Percentiles rank a stretch among this genome's conserved stretches.
Evolutionary conservation across 805 yeast genomes (phyloP).

Genomic region (Pichia insulana): DNA sequence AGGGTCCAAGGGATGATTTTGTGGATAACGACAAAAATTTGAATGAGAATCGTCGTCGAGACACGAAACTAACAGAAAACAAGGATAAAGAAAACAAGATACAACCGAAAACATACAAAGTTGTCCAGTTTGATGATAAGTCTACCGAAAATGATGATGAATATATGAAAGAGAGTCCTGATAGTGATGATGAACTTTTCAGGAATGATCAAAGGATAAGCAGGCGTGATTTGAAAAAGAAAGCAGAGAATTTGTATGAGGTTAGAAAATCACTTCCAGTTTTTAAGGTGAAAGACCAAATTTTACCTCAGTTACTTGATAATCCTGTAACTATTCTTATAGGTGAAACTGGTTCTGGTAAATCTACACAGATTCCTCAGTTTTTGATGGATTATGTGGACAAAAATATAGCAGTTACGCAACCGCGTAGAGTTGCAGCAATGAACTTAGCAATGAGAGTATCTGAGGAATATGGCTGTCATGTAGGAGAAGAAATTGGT

Average conservation of each 20-base stretch:
- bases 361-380: slow-evolving; percentile 95
- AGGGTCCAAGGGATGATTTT: not conserved
- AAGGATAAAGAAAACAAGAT: not conserved
- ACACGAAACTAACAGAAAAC: slow-evolving; percentile 1
- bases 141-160: slow-evolving; percentile 15
- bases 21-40: no score
- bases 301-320: slow-evolving; percentile 43
- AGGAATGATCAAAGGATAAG: slow-evolving; percentile 2
- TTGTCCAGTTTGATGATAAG: slow-evolving; percentile 24
- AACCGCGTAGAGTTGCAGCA: slow-evolving; percentile 97
- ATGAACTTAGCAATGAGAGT: slow-evolving; percentile 89
- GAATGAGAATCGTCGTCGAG: not conserved
- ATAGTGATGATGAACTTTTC: slow-evolving; percentile 19
- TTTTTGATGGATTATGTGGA: slow-evolving; percentile 51
- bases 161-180: slow-evolving; percentile 10
- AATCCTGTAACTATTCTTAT: slow-evolving; percentile 72
- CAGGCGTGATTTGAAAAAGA: slow-evolving; percentile 27
- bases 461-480: slow-evolving; percentile 75
- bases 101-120: slow-evolving; percentile 1
- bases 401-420: slow-evolving; percentile 76
- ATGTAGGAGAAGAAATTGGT: slow-evolving; percentile 77
- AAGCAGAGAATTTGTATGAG: slow-evolving; percentile 36
- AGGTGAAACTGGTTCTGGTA: slow-evolving; percentile 98
- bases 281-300: slow-evolving; percentile 56
- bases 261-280: slow-evolving; percentile 64